phyloP scores from a whole-genome alignment of 108 stramenopile species.

The Halocafeteria seosinensis region DNA sequence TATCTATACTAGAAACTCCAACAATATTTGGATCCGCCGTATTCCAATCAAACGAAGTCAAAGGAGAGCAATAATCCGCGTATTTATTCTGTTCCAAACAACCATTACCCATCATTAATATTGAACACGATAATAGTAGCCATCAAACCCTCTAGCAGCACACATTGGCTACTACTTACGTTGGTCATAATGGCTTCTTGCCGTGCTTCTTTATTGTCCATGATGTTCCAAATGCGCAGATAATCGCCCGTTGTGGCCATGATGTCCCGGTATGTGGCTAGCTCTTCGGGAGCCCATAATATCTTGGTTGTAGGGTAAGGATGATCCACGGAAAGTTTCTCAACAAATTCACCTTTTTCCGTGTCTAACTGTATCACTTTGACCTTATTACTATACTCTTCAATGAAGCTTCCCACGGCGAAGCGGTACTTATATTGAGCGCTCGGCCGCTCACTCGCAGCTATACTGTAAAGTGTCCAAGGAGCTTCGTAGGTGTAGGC shows the following conservation, averaged over 20 bases:
- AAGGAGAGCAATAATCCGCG: conserved; percentile 83
- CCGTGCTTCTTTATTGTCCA: conserved; percentile 38
- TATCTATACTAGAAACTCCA: conserved; percentile 80
- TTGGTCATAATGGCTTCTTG: conserved; percentile 45
- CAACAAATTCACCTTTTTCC: conserved; percentile 3
- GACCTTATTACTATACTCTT: conserved; percentile 87
- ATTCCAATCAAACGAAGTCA: conserved; percentile 83
- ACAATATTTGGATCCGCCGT: conserved; percentile 61
- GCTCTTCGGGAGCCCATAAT: conserved; percentile 55
- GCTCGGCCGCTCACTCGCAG: conserved; percentile 61
- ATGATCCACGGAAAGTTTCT: conserved; percentile 53
- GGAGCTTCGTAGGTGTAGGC: conserved; percentile 92
- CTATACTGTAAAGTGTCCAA: conserved; percentile 81
- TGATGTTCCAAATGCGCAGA: conserved; percentile 67
- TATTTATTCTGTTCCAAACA: conserved; percentile 53
- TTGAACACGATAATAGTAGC: no score
- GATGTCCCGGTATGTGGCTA: conserved; percentile 50
- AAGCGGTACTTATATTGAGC: conserved; percentile 58
- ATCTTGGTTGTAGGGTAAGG: conserved; percentile 84
- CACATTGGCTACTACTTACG: no score
- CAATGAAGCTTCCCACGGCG: conserved; percentile 82
- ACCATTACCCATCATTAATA: not conserved
- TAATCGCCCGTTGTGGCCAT: conserved; percentile 94
- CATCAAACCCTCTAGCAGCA: no score
- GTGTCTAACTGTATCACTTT: conserved; percentile 19